Evolutionary conservation across 2,329 filamentous ascomycete genomes (phyloP).

Genomic region (Gyromitra esculenta): DNA sequence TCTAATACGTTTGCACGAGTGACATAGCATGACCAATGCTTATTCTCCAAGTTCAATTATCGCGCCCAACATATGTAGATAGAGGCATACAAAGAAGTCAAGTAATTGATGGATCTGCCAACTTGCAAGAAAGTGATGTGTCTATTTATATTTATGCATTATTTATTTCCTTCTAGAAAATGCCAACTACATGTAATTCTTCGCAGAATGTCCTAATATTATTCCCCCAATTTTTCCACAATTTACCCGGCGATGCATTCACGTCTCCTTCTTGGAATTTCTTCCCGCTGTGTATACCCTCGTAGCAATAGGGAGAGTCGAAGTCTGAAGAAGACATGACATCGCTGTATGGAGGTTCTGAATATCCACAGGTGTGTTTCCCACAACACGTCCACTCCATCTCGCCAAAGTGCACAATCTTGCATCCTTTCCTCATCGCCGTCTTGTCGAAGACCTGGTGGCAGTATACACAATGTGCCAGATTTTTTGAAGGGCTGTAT

Average conservation of each 20-base stretch:
- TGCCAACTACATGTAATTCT: no score
- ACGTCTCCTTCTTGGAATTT: slow-evolving; percentile 13
- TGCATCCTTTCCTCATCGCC: slow-evolving; percentile 2
- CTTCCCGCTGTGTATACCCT: slow-evolving; percentile 14
- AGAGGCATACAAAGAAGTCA: no score
- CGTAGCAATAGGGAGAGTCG: slow-evolving; percentile 13
- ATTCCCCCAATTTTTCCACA: slow-evolving; percentile 18
- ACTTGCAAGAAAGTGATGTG: neutral
- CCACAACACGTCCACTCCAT: slow-evolving; percentile 27
- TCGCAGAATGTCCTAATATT: neutral
- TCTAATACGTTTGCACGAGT: neutral
- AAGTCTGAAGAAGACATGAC: neutral
- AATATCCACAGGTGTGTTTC: neutral
- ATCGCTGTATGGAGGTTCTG: neutral
- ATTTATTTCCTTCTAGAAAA: neutral
- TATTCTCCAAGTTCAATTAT: neutral
- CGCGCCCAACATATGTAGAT: neutral
- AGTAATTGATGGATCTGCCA: neutral
- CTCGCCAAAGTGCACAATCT: slow-evolving; percentile 20
- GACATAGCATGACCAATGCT: neutral
- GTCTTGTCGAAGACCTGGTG: slow-evolving; percentile 21
- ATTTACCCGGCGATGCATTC: neutral
- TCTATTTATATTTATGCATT: neutral
- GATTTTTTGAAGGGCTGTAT: slow-evolving; percentile 9
- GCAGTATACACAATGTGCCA: slow-evolving; percentile 34